Percentiles rank a stretch among this genome's conserved stretches.
Evolutionary conservation across 2,329 filamentous ascomycete species (phyloP).

Genomic region (Massarina eburnea): DNA sequence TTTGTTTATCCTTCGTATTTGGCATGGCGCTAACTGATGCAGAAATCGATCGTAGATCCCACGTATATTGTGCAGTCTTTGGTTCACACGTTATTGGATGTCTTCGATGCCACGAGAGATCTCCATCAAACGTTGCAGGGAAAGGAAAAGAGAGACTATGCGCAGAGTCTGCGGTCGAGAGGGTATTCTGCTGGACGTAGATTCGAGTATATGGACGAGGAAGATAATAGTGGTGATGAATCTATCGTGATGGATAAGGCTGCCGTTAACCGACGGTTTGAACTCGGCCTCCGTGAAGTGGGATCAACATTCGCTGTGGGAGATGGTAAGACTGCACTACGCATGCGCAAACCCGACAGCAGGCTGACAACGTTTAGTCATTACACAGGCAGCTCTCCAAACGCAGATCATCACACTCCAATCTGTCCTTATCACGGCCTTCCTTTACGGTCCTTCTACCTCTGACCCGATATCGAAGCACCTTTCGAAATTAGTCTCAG

Average conservation of each 20-base stretch:
- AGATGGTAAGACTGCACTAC: conserved; percentile 26
- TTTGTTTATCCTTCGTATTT: background rate
- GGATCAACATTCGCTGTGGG: conserved; percentile 34
- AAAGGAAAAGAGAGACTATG: conserved; percentile 39
- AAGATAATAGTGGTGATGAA: conserved; percentile 25
- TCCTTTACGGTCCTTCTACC: conserved; percentile 40
- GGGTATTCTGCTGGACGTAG: conserved; percentile 31
- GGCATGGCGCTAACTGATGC: conserved; percentile 9
- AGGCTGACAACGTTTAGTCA: conserved; percentile 18
- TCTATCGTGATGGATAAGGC: conserved; percentile 35
- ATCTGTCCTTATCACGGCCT: conserved; percentile 32
- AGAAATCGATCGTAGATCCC: conserved; percentile 29
- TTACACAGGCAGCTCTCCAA: conserved; percentile 35
- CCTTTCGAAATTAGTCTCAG: conserved; percentile 29
- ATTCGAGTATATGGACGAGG: conserved; percentile 32
- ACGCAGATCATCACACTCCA: conserved; percentile 40
- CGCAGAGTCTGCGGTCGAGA: conserved; percentile 27
- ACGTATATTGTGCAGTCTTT: conserved; percentile 34
- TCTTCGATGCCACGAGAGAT: conserved; percentile 40
- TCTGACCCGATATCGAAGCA: conserved; percentile 35
- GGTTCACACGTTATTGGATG: conserved; percentile 33
- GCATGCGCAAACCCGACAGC: background rate
- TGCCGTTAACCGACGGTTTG: conserved; percentile 32
- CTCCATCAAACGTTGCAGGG: conserved; percentile 30
- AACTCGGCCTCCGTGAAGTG: conserved; percentile 30